Evolutionary conservation across 1,284 basidiomycete species (phyloP).

Genomic region (Austropuccinia psidii): DNA sequence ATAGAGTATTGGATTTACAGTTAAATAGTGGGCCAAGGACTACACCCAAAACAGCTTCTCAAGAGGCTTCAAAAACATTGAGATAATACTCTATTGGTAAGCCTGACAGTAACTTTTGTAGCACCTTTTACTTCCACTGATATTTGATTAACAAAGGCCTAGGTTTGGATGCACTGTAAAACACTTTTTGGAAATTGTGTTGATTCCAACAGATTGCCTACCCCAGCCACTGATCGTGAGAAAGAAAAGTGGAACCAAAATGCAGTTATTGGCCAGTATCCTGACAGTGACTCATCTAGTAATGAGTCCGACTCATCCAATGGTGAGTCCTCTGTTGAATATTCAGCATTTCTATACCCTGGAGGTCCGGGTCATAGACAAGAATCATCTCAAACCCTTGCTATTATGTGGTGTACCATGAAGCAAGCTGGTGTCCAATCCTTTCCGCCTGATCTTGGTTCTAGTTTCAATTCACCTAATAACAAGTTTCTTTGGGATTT

Average conservation of each 20-base stretch:
- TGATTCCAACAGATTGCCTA: background rate
- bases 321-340: background rate
- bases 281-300: background rate
- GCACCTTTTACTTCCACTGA: too few relatives aligned
- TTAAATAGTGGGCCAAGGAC: too few relatives aligned
- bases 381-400: background rate
- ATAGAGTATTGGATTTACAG: too few relatives aligned
- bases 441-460: slow-evolving; percentile 6
- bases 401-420: slow-evolving; percentile 31
- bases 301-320: background rate
- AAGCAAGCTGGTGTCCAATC: background rate
- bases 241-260: slow-evolving; percentile 13
- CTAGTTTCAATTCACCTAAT: background rate
- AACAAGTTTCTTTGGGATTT: slow-evolving; percentile 15
- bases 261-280: background rate
- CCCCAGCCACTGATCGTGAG: background rate
- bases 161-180: slow-evolving; percentile 5
- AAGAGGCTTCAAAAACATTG: too few relatives aligned
- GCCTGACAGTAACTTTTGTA: too few relatives aligned
- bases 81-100: too few relatives aligned
- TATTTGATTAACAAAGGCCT: too few relatives aligned
- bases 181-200: slow-evolving; percentile 11
- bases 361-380: slow-evolving; percentile 22
- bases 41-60: too few relatives aligned
- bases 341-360: slow-evolving; percentile 17